Evolutionary conservation across 23 red algal genomes (phyloP).

Genomic region (Gracilariopsis chorda): DNA sequence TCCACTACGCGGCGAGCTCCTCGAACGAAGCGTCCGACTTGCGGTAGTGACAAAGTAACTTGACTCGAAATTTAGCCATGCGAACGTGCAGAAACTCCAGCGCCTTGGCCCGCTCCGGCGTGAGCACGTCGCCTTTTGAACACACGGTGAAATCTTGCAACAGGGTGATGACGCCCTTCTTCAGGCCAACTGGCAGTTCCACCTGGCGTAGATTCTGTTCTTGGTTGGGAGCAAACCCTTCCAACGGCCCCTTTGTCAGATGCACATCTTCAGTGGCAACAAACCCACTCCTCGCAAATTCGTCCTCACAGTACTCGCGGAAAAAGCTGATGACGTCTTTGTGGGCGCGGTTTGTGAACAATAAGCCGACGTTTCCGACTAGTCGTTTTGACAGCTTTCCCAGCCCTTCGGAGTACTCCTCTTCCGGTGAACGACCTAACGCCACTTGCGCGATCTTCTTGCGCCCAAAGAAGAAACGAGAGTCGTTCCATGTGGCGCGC

Average conservation of each 20-base stretch:
- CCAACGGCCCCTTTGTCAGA: constrained; percentile 52
- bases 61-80: constrained; percentile 64
- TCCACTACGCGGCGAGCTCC: neutral
- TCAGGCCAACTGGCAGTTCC: constrained; percentile 57
- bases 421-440: constrained; percentile 49
- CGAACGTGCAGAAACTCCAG: constrained; percentile 59
- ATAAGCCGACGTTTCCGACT: constrained; percentile 71
- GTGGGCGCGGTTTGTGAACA: constrained; percentile 77
- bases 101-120: constrained; percentile 78
- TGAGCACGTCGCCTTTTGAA: constrained; percentile 57
- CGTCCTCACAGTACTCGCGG: constrained; percentile 25
- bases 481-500: constrained; percentile 69
- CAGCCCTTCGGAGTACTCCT: constrained; percentile 72
- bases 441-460: constrained; percentile 67
- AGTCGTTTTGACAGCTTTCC: constrained; percentile 35
- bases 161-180: constrained; percentile 60
- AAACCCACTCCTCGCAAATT: constrained; percentile 70
- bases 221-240: constrained; percentile 47
- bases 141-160: constrained; percentile 64
- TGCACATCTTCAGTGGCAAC: constrained; percentile 45
- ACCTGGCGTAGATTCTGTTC: constrained; percentile 50
- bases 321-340: constrained; percentile 64
- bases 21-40: constrained; percentile 46
- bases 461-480: constrained; percentile 80
- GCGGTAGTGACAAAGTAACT: constrained; percentile 33